Conservation (phyloP, 2,329 filamentous ascomycete genomes). For the Macroventuria anomochaeta region DNA sequence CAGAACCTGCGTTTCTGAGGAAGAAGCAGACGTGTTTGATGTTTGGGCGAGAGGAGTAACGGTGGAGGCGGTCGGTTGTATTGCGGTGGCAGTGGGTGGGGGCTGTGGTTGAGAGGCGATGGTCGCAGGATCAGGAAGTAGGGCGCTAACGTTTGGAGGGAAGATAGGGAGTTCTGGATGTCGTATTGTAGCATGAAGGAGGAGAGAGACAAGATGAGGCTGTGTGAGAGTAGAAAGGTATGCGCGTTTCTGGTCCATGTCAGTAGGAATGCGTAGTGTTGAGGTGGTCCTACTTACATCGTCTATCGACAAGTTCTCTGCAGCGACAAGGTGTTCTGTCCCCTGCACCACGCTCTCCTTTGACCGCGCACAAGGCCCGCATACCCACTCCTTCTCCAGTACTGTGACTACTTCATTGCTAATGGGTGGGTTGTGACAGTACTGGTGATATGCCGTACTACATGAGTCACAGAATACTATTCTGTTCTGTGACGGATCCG, state of each 20-base stretch:
- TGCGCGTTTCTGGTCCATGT: conserved; percentile 60
- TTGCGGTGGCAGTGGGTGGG: conserved; percentile 16
- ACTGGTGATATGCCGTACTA: conserved; percentile 79
- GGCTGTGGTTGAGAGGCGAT: conserved; percentile 22
- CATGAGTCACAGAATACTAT: conserved; percentile 89
- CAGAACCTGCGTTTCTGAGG: conserved; percentile 45
- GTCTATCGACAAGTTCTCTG: conserved; percentile 49
- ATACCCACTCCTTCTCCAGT: conserved; percentile 74
- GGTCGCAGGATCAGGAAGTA: conserved; percentile 29
- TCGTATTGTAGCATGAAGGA: conserved; percentile 66
- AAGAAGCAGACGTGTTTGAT: conserved; percentile 36
- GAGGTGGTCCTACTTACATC: conserved; percentile 44
- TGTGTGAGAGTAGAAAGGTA: conserved; percentile 69
- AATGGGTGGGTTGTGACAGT: conserved; percentile 79
- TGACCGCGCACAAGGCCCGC: conserved; percentile 61
- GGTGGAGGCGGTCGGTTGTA: conserved; percentile 43
- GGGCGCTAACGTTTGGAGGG: conserved; percentile 44
- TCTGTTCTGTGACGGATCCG: conserved; percentile 75
- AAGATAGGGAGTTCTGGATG: conserved; percentile 73
- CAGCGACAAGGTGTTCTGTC: conserved; percentile 50
- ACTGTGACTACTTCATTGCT: conserved; percentile 71
- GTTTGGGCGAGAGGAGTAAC: conserved; percentile 26
- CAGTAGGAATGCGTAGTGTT: not conserved
- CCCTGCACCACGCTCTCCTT: conserved; percentile 41
- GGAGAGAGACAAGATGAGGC: conserved; percentile 67